Conservation (phyloP, 768 basidiomycete genomes). For the Kwoniella pini region DNA sequence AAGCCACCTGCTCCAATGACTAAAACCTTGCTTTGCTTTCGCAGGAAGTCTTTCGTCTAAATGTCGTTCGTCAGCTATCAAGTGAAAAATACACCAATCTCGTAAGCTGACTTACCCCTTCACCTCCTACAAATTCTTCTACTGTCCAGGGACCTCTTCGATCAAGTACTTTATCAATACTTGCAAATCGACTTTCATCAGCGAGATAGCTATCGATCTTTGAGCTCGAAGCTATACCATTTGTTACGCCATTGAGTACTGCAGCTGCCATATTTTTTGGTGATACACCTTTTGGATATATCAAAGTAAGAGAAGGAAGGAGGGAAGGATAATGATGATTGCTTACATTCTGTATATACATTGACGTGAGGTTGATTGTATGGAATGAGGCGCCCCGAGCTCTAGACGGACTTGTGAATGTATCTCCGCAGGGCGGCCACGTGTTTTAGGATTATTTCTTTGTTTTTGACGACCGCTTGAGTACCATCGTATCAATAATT, state of each 20-base stretch:
- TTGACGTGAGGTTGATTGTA: not conserved
- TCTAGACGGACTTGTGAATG: not conserved
- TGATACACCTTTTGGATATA: not conserved
- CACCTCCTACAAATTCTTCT: slow-evolving; percentile 72
- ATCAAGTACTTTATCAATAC: slow-evolving; percentile 84
- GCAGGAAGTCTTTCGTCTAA: slow-evolving; percentile 84
- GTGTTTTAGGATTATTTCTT: not conserved
- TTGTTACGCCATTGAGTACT: not conserved
- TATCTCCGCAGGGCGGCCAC: not conserved
- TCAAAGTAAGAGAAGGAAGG: not conserved
- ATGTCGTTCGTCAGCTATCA: not conserved
- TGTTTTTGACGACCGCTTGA: slow-evolving; percentile 2
- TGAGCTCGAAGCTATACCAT: slow-evolving; percentile 8
- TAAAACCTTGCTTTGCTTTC: slow-evolving; percentile 82
- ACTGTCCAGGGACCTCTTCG: slow-evolving; percentile 86
- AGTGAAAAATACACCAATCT: not conserved
- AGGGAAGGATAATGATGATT: not conserved
- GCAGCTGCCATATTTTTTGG: slow-evolving; percentile 3
- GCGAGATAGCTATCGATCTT: slow-evolving; percentile 23
- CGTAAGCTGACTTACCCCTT: slow-evolving; percentile 61
- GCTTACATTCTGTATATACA: not conserved
- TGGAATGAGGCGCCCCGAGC: slow-evolving; percentile 1
- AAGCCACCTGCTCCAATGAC: slow-evolving; percentile 98
- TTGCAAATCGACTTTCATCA: slow-evolving; percentile 64
- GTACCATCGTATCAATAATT: not conserved